Conservation (phyloP, 352 stramenopile species). For the Pythium diclinum region DNA sequence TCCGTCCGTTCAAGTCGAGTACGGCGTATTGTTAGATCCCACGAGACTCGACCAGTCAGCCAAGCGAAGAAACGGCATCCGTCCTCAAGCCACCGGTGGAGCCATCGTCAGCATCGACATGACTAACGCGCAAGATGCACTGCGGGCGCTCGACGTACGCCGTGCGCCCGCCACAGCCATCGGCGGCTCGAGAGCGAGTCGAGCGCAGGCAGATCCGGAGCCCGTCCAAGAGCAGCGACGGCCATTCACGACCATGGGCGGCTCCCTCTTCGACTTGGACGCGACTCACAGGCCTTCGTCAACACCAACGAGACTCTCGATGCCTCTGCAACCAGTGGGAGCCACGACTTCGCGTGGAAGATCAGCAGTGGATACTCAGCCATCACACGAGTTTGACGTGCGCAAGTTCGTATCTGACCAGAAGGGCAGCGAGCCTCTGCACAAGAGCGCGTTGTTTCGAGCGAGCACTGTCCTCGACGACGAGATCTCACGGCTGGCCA, state of each 20-base stretch:
- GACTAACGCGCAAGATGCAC: conserved; percentile 13
- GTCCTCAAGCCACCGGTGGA: neutral
- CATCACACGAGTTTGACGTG: conserved; percentile 48
- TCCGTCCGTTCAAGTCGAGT: neutral
- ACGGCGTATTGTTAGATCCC: neutral
- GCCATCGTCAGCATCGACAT: neutral
- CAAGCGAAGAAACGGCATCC: neutral
- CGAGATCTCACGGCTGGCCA: conserved; percentile 17
- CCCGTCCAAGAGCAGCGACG: conserved; percentile 13
- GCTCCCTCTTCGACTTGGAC: conserved; percentile 32
- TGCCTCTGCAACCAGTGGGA: conserved; percentile 10
- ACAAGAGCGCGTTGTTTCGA: conserved; percentile 64
- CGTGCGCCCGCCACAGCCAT: conserved; percentile 19
- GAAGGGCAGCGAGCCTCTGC: conserved; percentile 44
- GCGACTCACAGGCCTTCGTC: conserved; percentile 8
- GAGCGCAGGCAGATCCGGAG: neutral
- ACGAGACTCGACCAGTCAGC: neutral
- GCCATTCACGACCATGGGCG: conserved; percentile 43
- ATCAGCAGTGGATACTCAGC: neutral
- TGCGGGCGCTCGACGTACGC: conserved; percentile 1
- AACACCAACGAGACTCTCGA: neutral
- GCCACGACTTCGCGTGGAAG: conserved; percentile 1
- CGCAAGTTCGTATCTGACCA: conserved; percentile 64
- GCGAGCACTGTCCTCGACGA: conserved; percentile 19
- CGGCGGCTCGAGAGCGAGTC: conserved; percentile 10